These are phyloP conservation scores for Penicillium waksmanii DNA, from an alignment of 495 filamentous ascomycete genomes.

Conservation along the genomic window DNA sequence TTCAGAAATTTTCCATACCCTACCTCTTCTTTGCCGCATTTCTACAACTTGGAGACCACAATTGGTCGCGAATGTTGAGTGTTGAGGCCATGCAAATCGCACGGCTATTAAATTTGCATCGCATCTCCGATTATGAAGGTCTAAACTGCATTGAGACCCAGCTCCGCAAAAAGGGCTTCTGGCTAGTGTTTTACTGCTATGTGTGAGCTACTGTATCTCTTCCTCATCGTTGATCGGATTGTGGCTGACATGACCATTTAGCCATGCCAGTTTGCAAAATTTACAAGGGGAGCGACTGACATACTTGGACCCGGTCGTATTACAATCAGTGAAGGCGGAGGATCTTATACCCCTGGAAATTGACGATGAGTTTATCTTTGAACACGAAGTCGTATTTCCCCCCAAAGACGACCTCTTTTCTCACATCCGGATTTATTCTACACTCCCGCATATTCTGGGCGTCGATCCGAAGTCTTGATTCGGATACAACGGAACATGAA, in stretches of 20 bases:
- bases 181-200: slow-evolving; percentile 30
- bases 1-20: slow-evolving; percentile 29
- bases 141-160: slow-evolving; percentile 41
- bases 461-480: slow-evolving; percentile 12
- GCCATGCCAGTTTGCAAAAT: slow-evolving; percentile 27
- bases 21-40: slow-evolving; percentile 27
- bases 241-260: background rate
- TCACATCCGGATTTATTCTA: slow-evolving; percentile 20
- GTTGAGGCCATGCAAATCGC: slow-evolving; percentile 32
- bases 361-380: slow-evolving; percentile 30
- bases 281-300: slow-evolving; percentile 12
- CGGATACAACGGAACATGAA: slow-evolving; percentile 6
- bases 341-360: slow-evolving; percentile 29
- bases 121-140: slow-evolving; percentile 21
- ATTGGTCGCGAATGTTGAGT: slow-evolving; percentile 28
- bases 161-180: slow-evolving; percentile 45
- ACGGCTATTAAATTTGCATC: slow-evolving; percentile 26
- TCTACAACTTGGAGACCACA: slow-evolving; percentile 29
- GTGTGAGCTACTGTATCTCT: slow-evolving; percentile 18
- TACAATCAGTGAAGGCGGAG: slow-evolving; percentile 26
- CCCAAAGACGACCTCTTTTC: slow-evolving; percentile 4
- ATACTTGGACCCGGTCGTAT: slow-evolving; percentile 22
- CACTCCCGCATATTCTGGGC: slow-evolving; percentile 29
- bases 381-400: slow-evolving; percentile 22
- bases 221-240: background rate